Evolutionary conservation across 2,329 filamentous ascomycete genomes (phyloP), one percentile per base, ranked within the genome.

Genomic region (Apiospora arundinis): DNA sequence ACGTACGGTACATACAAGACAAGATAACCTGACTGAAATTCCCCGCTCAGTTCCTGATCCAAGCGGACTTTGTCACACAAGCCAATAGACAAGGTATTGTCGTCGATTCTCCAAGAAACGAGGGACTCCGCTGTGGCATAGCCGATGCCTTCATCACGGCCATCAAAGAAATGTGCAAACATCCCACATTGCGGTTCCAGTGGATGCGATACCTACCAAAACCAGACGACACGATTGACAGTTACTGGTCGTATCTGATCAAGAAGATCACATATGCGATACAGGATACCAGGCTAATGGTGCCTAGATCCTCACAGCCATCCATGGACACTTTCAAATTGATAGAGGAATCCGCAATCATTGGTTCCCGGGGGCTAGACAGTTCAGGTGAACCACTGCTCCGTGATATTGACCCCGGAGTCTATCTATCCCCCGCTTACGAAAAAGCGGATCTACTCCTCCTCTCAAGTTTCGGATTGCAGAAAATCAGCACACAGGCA

Each of bases 11-110:
- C 48, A 49, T 49, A 25, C 48, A 49, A 2, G 14, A 16, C 42
- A 45, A 45, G 11, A 45, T 45, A 16, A 25, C 48, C 48, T 25
- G n/a, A 49, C 4, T 49, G 9, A 49, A 5, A 25, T 49, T 49
- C 8, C 49, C 23, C 49, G 14, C 25, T 6, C 42, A 84, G 78
- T 87, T 88, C 56, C 74, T 87, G 1, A 84, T 88, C 16, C 85
- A 88, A 12, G 80, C 83, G 7, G 85, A 88, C 72, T 88, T 88
- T 70, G 83, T 85, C 49, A 86, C 83, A 0, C 75, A 82, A 21
- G 85, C 83, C 4, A 85, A 78, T 73, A 78, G 86, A 0, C 78
- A 87, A 72, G 83, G 84, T 60, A 78, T 87, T 21, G 75, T 78
- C 21, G 68, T 74, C 0, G 77, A 76, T 2, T 85, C 84, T 0